Conservation (phyloP, 495 filamentous ascomycete species). For the Thermochaetoides thermophila region DNA sequence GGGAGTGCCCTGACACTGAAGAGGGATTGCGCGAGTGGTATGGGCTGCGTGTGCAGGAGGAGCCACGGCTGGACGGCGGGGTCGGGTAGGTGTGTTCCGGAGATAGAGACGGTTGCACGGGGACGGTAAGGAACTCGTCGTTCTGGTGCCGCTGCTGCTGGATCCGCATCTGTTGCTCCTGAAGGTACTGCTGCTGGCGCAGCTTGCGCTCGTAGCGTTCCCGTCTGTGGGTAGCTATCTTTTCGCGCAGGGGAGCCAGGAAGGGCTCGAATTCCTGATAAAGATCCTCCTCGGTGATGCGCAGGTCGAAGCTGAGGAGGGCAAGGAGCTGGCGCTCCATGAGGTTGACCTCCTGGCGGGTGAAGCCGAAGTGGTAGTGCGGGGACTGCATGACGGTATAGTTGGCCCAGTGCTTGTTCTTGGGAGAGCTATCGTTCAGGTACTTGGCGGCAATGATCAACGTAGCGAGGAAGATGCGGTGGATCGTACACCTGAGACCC, state of each 20-base stretch:
- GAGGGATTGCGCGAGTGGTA: too few species aligned
- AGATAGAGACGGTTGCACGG: too few species aligned
- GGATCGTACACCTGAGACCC: conserved; percentile 91
- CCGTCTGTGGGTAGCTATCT: conserved; percentile 24
- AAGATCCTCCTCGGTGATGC: conserved; percentile 71
- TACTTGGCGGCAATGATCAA: conserved; percentile 93
- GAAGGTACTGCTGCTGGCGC: conserved; percentile 23
- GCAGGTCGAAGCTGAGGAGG: conserved; percentile 83
- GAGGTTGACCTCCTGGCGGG: conserved; percentile 84
- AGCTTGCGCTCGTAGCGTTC: too few species aligned
- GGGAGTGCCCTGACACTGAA: too few species aligned
- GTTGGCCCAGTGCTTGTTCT: conserved; percentile 99
- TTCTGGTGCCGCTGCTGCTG: conserved; percentile 8
- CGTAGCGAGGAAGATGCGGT: conserved; percentile 90
- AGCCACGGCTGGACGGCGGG: too few species aligned
- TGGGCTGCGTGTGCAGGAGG: too few species aligned
- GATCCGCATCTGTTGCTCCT: conserved; percentile 23
- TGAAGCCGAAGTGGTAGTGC: conserved; percentile 77
- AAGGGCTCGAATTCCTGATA: conserved; percentile 79
- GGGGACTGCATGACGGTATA: conserved; percentile 61
- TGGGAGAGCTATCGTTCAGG: conserved; percentile 92
- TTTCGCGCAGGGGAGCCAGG: conserved; percentile 60
- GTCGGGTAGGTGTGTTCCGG: too few species aligned
- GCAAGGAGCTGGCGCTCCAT: conserved; percentile 97
- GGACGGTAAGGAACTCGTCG: too few species aligned